Base-by-base conservation (phyloP, 2,329 filamentous ascomycete species). In the Trichoderma breve region DNA sequence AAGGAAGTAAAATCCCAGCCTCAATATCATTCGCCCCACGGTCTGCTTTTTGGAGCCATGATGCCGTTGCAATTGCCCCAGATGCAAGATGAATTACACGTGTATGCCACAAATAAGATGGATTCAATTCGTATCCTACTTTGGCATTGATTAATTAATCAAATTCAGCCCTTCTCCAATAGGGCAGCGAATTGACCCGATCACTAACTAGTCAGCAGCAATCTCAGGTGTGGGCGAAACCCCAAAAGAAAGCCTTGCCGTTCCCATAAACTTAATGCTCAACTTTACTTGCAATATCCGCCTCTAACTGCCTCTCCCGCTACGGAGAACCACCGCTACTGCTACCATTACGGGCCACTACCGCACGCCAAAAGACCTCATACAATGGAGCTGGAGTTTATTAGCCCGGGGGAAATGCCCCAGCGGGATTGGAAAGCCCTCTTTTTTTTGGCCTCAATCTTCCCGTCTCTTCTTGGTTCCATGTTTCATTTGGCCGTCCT, bases 281-380 rank as follows among this genome's bases (percentile, higher is more conserved):
- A 70, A 70, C 66, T 70, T 21, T 70, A 70, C 66, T 70, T 62
- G 66, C 39, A 70, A 70, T 70, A 70, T 70, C 57, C 66, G 66
- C 66, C 36, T 70, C 66, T 62, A 67, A 58, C 66, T 34, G n/a
- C 30, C 32, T 60, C 43, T 55, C 63, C 63, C 63, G 63, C 63
- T 66, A 55, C 63, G 47, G 63, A 34, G 53, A 36, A 60, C 65
- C 55, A 60, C 53, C 53, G 65, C 63, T 34, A 43, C 64, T 43
- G 24, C 64, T 39, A 67, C 60, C 34, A 62, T 62, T 39, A 62
- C 58, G 58, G 58, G 34, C 18, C 39, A 64, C 62, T 28, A 32
- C 62, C 62, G 39, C 62, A 43, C 62, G n/a, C 36, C 43, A 65
- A 65, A 65, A 65, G 43, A 34, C 43, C 62, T 65, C 62, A 65